A percentile compares a stretch with the other conserved stretches of the same genome.
These are phyloP conservation scores for Patellifolia procumbens DNA, from an alignment of 179 eudicot genomes.

Conservation along the genomic window DNA sequence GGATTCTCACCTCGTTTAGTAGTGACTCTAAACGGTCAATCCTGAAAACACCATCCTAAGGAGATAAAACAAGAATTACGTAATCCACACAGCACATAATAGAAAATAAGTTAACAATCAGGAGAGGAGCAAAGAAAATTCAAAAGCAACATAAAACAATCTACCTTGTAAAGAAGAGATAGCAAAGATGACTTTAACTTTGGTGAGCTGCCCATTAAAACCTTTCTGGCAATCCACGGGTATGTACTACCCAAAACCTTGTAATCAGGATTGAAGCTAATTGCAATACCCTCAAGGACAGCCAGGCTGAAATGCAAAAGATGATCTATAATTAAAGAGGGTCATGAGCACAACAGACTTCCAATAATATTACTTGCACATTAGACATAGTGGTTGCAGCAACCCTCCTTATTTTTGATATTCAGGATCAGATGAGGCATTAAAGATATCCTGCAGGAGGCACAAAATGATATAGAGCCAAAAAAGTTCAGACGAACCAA, in stretches of 20 bases:
- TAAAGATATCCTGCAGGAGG: not conserved
- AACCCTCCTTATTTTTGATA: not conserved
- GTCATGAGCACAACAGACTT: not conserved
- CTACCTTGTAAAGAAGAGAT: conserved; percentile 83
- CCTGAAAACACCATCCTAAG: conserved; percentile 81
- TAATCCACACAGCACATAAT: not conserved
- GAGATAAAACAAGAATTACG: conserved; percentile 20
- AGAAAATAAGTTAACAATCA: not conserved
- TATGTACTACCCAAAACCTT: conserved; percentile 96
- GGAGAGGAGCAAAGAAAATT: not conserved
- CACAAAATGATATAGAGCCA: not conserved
- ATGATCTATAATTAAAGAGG: not conserved
- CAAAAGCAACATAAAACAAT: not conserved
- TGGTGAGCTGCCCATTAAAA: conserved; percentile 79
- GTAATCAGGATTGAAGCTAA: conserved; percentile 71
- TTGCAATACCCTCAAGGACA: conserved; percentile 95
- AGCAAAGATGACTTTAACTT: conserved; percentile 69
- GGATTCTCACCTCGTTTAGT: conserved; percentile 62
- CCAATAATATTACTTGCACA: not conserved
- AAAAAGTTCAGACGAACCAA: not conserved
- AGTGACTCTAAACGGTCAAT: conserved; percentile 91
- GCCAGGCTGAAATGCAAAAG: conserved; percentile 61
- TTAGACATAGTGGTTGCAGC: not conserved
- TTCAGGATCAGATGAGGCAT: not conserved
- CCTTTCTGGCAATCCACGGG: conserved; percentile 96